phyloP scores from a whole-genome alignment of 2,329 filamentous ascomycete species.

The Colletotrichum aenigma region DNA sequence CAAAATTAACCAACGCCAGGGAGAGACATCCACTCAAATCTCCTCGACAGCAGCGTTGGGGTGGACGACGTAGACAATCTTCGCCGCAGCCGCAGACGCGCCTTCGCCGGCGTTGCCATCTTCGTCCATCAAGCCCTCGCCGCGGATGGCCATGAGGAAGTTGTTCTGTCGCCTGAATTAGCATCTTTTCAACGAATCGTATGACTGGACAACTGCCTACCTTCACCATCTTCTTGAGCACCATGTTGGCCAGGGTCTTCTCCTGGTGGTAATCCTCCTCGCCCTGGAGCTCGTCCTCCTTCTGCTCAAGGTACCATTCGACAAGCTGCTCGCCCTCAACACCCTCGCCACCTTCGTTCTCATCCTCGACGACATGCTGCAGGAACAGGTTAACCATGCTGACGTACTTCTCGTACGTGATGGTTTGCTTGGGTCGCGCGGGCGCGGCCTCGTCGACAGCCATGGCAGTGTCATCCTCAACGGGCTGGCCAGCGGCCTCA shows the following conservation, averaged over 20 bases:
- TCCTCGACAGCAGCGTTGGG: slow-evolving; percentile 90
- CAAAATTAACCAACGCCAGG: not conserved
- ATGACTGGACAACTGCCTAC: slow-evolving; percentile 47
- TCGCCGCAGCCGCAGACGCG: slow-evolving; percentile 46
- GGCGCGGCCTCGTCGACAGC: slow-evolving; percentile 40
- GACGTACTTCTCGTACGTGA: slow-evolving; percentile 95
- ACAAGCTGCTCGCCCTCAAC: slow-evolving; percentile 83
- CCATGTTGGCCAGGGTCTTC: slow-evolving; percentile 76
- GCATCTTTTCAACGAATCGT: slow-evolving; percentile 47
- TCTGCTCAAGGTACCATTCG: slow-evolving; percentile 90
- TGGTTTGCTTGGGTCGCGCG: slow-evolving; percentile 74
- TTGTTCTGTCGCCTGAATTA: slow-evolving; percentile 66
- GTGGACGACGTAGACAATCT: slow-evolving; percentile 85
- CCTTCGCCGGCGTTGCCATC: slow-evolving; percentile 45
- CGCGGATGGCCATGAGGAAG: slow-evolving; percentile 81
- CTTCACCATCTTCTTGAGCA: slow-evolving; percentile 95
- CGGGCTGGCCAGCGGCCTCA: slow-evolving; percentile 48
- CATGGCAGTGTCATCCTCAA: slow-evolving; percentile 50
- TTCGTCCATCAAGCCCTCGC: slow-evolving; percentile 58
- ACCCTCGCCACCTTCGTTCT: slow-evolving; percentile 76
- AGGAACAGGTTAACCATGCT: slow-evolving; percentile 88
- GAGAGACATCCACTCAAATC: slow-evolving; percentile 31
- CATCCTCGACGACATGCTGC: slow-evolving; percentile 82
- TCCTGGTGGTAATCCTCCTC: slow-evolving; percentile 84
- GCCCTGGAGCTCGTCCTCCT: slow-evolving; percentile 76